Conservation (phyloP, 352 stramenopile genomes). For the Pilasporangium apinafurcum region DNA sequence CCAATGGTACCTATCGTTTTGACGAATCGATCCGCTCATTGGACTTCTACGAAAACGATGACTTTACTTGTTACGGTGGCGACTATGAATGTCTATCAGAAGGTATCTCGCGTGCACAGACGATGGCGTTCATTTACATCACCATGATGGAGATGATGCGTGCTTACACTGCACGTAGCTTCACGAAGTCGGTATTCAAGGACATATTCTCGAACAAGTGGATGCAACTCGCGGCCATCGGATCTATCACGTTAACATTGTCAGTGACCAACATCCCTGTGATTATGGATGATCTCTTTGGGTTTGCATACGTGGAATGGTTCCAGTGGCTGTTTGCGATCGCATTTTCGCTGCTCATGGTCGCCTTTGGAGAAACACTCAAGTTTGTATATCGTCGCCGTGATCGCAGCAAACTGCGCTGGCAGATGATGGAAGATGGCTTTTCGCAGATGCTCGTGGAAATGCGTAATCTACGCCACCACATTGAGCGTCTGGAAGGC, state of each 20-base stretch:
- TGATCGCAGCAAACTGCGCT: constrained; percentile 35
- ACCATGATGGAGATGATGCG: constrained; percentile 72
- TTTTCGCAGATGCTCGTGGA: constrained; percentile 46
- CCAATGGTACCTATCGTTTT: constrained; percentile 33
- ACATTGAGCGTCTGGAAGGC: constrained; percentile 53
- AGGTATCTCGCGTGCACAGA: constrained; percentile 57
- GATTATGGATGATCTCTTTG: constrained; percentile 60
- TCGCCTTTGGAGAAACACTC: constrained; percentile 60
- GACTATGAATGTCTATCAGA: constrained; percentile 58
- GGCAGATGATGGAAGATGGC: constrained; percentile 26
- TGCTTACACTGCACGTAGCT: constrained; percentile 71
- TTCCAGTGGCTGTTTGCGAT: constrained; percentile 74
- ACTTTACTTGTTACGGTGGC: constrained; percentile 36
- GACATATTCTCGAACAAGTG: constrained; percentile 75
- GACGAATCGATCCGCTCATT: constrained; percentile 18
- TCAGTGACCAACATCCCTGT: constrained; percentile 67
- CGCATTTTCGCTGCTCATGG: constrained; percentile 58
- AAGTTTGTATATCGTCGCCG: constrained; percentile 54
- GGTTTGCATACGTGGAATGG: constrained; percentile 64
- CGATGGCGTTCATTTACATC: constrained; percentile 75
- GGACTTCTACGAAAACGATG: constrained; percentile 29
- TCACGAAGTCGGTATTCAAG: constrained; percentile 67
- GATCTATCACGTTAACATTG: constrained; percentile 48
- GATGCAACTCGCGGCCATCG: constrained; percentile 66
- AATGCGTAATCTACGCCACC: constrained; percentile 46